Conservation (phyloP, 495 filamentous ascomycete genomes). For the Geoglossum glabrum region DNA sequence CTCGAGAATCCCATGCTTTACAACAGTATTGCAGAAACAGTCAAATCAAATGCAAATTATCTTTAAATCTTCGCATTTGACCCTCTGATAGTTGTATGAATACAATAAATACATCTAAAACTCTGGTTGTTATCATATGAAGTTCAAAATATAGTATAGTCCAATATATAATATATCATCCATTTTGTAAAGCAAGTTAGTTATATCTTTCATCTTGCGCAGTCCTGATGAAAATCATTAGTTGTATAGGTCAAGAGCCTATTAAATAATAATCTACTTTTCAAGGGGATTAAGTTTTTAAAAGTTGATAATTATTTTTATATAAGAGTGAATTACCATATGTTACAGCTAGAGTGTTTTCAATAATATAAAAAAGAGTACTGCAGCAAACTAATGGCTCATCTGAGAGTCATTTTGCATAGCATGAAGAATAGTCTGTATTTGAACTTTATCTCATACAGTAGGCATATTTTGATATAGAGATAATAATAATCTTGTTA, state of each 20-base stretch:
- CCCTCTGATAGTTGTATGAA: constrained; percentile 7
- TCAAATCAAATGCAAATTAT: constrained; percentile 6
- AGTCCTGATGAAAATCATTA: background rate
- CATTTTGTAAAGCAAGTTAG: background rate
- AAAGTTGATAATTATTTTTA: background rate
- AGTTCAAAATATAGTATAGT: background rate
- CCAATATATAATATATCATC: background rate
- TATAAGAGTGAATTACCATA: background rate
- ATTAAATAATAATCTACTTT: background rate
- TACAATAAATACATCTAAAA: background rate
- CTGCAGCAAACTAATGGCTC: background rate
- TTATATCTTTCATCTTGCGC: background rate
- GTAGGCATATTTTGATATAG: background rate
- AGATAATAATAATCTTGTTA: background rate
- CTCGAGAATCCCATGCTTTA: constrained; percentile 6
- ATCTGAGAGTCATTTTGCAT: background rate
- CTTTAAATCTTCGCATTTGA: constrained; percentile 5
- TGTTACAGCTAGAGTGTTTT: background rate
- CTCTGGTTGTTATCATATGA: background rate
- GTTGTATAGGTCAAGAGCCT: background rate
- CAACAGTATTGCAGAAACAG: background rate
- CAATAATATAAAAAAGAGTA: background rate
- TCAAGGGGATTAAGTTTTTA: background rate
- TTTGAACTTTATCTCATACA: background rate
- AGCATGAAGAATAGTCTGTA: background rate